phyloP scores from a whole-genome alignment of 2,329 filamentous ascomycete genomes.

The Teratosphaeria pseudoeucalypti region DNA sequence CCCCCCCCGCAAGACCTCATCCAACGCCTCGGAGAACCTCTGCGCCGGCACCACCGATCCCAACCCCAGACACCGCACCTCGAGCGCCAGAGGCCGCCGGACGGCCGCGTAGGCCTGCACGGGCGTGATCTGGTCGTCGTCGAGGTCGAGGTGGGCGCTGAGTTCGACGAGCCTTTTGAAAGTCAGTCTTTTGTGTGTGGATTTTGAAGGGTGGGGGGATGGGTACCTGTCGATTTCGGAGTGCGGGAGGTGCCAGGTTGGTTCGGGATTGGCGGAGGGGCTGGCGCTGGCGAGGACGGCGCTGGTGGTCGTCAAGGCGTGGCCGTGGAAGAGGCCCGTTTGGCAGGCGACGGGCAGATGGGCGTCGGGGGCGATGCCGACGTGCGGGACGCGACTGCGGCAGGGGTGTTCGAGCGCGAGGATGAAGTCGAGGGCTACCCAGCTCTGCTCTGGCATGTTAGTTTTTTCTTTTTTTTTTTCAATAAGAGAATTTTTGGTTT shows the following conservation, averaged over 20 bases:
- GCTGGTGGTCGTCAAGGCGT: conserved; percentile 11
- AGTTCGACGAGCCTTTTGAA: conserved; percentile 11
- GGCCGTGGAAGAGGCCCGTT: conserved; percentile 5
- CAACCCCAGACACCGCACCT: conserved; percentile 11
- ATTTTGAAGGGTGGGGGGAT: no score
- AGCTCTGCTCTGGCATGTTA: conserved; percentile 1
- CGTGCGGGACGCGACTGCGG: conserved; percentile 10
- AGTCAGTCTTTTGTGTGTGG: not conserved
- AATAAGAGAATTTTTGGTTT: no score
- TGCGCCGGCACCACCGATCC: conserved; percentile 10
- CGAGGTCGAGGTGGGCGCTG: conserved; percentile 9
- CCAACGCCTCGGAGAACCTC: conserved; percentile 1
- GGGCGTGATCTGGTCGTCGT: conserved; percentile 15
- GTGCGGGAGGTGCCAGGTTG: conserved; percentile 15
- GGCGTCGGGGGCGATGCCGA: conserved; percentile 8
- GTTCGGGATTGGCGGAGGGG: not conserved
- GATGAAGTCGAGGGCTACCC: conserved; percentile 19
- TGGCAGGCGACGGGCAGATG: conserved; percentile 1
- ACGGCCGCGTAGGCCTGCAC: conserved; percentile 15
- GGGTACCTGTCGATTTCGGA: conserved; percentile 17
- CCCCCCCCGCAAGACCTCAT: not conserved
- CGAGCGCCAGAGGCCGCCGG: conserved; percentile 4
- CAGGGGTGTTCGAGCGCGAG: conserved; percentile 16
- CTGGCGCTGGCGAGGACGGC: conserved; percentile 10
- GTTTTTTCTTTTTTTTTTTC: no score